These are phyloP conservation scores for Kwoniella sp. DNA, from an alignment of 768 basidiomycete genomes.

Conservation along the genomic window DNA sequence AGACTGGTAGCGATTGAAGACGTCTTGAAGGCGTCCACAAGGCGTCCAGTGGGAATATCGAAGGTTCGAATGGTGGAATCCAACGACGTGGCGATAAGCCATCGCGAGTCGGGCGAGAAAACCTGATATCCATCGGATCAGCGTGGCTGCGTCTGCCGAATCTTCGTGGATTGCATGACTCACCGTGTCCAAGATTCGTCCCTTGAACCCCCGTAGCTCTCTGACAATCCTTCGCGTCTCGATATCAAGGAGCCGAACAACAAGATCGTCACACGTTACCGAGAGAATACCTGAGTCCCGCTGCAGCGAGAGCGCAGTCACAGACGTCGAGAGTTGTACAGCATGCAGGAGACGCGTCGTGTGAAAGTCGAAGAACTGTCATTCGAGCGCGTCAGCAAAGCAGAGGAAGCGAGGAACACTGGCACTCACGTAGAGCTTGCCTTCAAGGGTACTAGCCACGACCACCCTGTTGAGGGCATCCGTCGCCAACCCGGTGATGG, in stretches of 20 bases:
- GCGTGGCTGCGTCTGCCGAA: too few species aligned
- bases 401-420: background rate
- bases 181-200: constrained; percentile 83
- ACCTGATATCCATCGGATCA: constrained; percentile 56
- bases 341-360: constrained; percentile 68
- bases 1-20: constrained; percentile 81
- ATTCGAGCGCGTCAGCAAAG: background rate
- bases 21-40: constrained; percentile 89
- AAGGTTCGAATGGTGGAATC: constrained; percentile 92
- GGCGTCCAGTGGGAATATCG: constrained; percentile 84
- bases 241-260: constrained; percentile 80
- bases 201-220: constrained; percentile 77
- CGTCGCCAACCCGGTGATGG: constrained; percentile 74
- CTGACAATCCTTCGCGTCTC: constrained; percentile 84
- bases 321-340: constrained; percentile 63
- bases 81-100: constrained; percentile 81
- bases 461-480: constrained; percentile 78
- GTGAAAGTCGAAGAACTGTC: constrained; percentile 97
- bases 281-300: constrained; percentile 80
- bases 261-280: constrained; percentile 76
- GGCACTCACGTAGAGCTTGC: constrained; percentile 72
- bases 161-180: too few species aligned
- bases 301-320: constrained; percentile 69
- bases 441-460: constrained; percentile 81
- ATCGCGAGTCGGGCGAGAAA: constrained; percentile 91